These are phyloP conservation scores for Colletotrichum eremochloae DNA, from an alignment of 2,329 filamentous ascomycete species.

Conservation along the genomic window DNA sequence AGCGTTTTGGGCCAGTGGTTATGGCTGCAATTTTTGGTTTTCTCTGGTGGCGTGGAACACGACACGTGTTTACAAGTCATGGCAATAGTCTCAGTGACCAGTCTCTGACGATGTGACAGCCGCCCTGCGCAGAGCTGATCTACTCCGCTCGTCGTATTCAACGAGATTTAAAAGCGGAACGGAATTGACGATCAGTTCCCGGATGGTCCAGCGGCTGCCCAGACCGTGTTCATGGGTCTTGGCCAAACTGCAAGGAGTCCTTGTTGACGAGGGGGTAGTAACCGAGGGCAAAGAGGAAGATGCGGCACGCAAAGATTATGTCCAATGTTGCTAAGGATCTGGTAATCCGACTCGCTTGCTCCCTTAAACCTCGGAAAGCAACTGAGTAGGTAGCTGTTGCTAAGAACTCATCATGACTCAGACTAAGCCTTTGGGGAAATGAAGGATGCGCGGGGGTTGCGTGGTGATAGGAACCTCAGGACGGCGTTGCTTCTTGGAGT, in stretches of 20 bases:
- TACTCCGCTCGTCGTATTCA: not conserved
- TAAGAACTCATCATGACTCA: no score
- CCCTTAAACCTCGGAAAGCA: no score
- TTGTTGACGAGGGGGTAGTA: not conserved
- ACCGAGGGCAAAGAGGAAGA: not conserved
- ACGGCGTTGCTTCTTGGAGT: no score
- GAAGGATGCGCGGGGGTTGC: no score
- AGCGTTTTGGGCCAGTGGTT: not conserved
- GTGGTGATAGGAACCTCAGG: no score
- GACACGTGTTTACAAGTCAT: not conserved
- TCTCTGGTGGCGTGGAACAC: not conserved
- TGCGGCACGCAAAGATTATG: not conserved
- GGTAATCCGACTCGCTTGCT: no score
- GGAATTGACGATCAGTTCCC: not conserved
- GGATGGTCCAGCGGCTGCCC: not conserved
- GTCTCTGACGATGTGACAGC: no score
- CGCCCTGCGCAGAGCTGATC: not conserved
- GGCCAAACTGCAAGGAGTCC: not conserved
- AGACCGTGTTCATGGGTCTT: not conserved
- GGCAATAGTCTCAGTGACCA: no score
- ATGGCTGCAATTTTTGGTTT: not conserved
- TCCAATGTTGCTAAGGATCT: no score
- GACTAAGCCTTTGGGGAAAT: no score
- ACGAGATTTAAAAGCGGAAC: not conserved
- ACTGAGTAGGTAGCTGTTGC: no score